Evolutionary conservation across 2,329 filamentous ascomycete genomes (phyloP).

Genomic region (Dothistroma pini): DNA sequence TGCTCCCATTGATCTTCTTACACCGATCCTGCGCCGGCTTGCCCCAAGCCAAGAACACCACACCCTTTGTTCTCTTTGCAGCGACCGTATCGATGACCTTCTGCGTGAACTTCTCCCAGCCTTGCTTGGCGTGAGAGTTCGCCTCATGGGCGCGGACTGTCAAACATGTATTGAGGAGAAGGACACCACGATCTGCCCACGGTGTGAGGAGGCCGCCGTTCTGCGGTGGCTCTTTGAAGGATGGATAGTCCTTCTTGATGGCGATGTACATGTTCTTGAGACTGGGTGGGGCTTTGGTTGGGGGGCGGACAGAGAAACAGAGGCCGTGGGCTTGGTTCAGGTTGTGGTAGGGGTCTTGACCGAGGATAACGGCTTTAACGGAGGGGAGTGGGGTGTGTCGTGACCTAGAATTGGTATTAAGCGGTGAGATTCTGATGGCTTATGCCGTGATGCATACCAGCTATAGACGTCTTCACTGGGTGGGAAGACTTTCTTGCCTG

Average conservation of each 20-base stretch:
- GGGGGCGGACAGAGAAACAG: constrained; percentile 89
- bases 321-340: constrained; percentile 92
- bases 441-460: constrained; percentile 57
- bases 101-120: constrained; percentile 93
- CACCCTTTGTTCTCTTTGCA: constrained; percentile 69
- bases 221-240: constrained; percentile 69
- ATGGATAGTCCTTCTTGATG: constrained; percentile 81
- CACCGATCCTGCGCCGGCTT: constrained; percentile 78
- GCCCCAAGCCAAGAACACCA: constrained; percentile 96
- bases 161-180: constrained; percentile 91
- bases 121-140: constrained; percentile 77
- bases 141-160: constrained; percentile 88
- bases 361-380: constrained; percentile 89
- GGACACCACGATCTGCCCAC: constrained; percentile 89
- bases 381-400: constrained; percentile 82
- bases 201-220: constrained; percentile 80
- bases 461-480: constrained; percentile 88
- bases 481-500: constrained; percentile 78
- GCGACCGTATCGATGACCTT: constrained; percentile 85
- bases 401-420: constrained; percentile 59
- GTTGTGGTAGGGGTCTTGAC: constrained; percentile 97
- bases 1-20: constrained; percentile 64
- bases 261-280: constrained; percentile 91
- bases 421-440: not conserved
- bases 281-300: constrained; percentile 82